phyloP scores from a whole-genome alignment of 257 asterid species.

The Scutellaria barbata region DNA sequence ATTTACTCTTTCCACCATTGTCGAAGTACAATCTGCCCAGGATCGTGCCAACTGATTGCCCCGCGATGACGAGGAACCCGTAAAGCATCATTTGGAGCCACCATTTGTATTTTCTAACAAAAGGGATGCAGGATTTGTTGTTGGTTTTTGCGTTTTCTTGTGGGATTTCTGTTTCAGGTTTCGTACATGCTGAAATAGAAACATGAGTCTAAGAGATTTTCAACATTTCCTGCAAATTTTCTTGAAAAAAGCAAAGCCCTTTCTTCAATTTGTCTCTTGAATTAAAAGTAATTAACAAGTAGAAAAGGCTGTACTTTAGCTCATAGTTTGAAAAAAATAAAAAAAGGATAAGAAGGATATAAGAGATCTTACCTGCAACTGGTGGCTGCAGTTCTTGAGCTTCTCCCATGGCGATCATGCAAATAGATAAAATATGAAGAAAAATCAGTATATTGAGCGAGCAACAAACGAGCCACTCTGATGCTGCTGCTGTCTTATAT shows the following conservation, averaged over 20 bases:
- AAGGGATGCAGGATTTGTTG: slow-evolving; percentile 12
- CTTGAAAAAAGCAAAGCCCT: background rate
- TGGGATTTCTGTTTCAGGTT: slow-evolving; percentile 9
- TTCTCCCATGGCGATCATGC: slow-evolving; percentile 42
- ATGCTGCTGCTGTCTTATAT: background rate
- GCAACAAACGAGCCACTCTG: background rate
- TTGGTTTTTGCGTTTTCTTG: slow-evolving; percentile 20
- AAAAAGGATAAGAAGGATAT: background rate
- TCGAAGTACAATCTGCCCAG: slow-evolving; percentile 70
- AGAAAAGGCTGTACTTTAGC: no score
- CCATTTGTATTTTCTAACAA: slow-evolving; percentile 49
- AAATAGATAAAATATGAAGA: background rate
- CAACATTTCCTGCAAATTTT: background rate
- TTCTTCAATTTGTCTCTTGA: no score
- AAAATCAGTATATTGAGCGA: background rate
- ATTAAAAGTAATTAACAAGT: no score
- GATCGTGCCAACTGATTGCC: slow-evolving; percentile 60
- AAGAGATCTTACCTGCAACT: slow-evolving; percentile 28
- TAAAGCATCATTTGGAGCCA: slow-evolving; percentile 61
- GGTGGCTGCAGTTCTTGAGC: slow-evolving; percentile 34
- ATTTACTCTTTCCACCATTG: slow-evolving; percentile 72
- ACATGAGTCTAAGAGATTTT: no score
- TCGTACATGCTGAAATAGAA: slow-evolving; percentile 5
- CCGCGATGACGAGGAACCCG: slow-evolving; percentile 49
- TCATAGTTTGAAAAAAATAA: no score